Base-by-base conservation (phyloP, 2,329 filamentous ascomycete species). In the Microthyrium microscopicum region DNA sequence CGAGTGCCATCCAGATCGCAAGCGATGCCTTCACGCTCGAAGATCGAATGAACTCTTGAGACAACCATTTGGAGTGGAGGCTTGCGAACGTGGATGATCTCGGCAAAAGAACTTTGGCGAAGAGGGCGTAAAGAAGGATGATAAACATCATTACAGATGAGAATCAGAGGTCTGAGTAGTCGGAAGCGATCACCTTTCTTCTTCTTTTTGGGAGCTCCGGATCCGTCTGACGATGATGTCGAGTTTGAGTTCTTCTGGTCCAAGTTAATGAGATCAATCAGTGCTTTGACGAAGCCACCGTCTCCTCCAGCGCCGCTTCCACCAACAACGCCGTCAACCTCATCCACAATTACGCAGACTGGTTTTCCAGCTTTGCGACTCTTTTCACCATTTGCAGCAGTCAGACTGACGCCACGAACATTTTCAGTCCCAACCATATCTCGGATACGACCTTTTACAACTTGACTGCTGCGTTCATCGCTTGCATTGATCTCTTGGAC, bases 61-160 rank as follows among this genome's bases (percentile, higher is more conserved):
- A 92, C 76, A 3, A 95, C 82, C 31, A 84, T 78, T 40, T 92
- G 85, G 7, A 95, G 58, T 0, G 80, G 75, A 2, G 89, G 84
- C 45, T 89, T 89, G 30, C 87, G 81, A 21, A 93, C 77, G 48
- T 92, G 84, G 16, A 98, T 76, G 25, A 95, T 74, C 52, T 98
- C 89, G 0, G 87, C 89, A 31, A 89, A 73, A 0, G 83, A 85
- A 41, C 60, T 61, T 40, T 87, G 79, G n/a, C 89, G 73, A 5
- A 98, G 62, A 0, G 82, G 84, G 19, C 84, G 71, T 26, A 98
- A 65, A 15, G 85, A 81, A 4, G 87, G 76, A 44, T 93, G 84
- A 48, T 98, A 98, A 1, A 95, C 73, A 52, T 98, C 91, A 46
- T 98, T 98, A 61, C 89, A 98, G 44, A 98, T 89, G 30, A 98